phyloP scores from a whole-genome alignment of 805 yeast species.

The Isabelozyma rhagii region DNA sequence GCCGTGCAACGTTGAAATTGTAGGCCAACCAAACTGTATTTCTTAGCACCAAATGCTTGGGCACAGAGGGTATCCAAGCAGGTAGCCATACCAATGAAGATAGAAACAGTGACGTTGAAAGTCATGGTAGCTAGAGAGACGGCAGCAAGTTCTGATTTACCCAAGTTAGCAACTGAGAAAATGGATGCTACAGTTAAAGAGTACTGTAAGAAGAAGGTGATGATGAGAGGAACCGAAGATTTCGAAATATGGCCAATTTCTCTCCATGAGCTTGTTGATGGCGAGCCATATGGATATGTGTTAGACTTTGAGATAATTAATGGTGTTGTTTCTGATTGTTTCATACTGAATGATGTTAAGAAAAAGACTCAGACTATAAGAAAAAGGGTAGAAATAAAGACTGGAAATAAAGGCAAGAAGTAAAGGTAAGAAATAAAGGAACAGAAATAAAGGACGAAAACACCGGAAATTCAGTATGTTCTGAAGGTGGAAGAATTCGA shows the following conservation, averaged over 20 bases:
- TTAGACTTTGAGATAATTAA: not conserved
- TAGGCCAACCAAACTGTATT: slow-evolving; percentile 17
- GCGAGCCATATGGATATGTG: not conserved
- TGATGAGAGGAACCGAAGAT: slow-evolving; percentile 4
- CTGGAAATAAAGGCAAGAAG: not conserved
- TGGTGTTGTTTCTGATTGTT: not conserved
- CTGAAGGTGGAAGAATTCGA: too few relatives aligned
- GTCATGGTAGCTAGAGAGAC: slow-evolving; percentile 21
- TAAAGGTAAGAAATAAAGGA: too few relatives aligned
- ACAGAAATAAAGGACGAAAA: too few relatives aligned
- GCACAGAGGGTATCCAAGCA: slow-evolving; percentile 22
- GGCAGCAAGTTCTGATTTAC: slow-evolving; percentile 20
- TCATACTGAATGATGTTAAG: not conserved
- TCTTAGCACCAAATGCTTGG: slow-evolving; percentile 20
- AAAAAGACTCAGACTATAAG: too few relatives aligned
- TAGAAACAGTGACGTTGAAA: slow-evolving; percentile 20
- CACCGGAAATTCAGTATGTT: too few relatives aligned
- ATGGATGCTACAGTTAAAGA: slow-evolving; percentile 18
- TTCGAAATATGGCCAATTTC: not conserved
- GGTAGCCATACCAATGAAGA: slow-evolving; percentile 22
- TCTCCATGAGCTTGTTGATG: not conserved
- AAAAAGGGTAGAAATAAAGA: not conserved
- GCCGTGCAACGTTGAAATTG: slow-evolving; percentile 16
- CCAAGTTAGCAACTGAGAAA: slow-evolving; percentile 20
- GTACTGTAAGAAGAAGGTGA: slow-evolving; percentile 18